These are phyloP conservation scores for Cyanodermella asteris DNA, from an alignment of 2,329 filamentous ascomycete genomes.

Conservation along the genomic window DNA sequence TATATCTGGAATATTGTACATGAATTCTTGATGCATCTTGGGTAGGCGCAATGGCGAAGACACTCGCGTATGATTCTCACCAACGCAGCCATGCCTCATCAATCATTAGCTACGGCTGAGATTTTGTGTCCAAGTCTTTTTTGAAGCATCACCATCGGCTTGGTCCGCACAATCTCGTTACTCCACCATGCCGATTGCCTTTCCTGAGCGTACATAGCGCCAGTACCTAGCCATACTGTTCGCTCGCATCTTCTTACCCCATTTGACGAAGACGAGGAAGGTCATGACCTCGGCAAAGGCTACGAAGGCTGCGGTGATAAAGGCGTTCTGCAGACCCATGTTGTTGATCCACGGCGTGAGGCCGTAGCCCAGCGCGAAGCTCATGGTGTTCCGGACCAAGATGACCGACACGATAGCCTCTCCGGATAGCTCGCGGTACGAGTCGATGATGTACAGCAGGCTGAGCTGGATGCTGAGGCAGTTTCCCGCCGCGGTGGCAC, in stretches of 20 bases:
- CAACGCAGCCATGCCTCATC: too few relatives aligned
- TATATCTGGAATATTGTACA: too few relatives aligned
- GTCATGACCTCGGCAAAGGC: conserved; percentile 19
- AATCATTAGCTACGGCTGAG: too few relatives aligned
- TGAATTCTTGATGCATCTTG: too few relatives aligned
- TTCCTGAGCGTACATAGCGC: conserved; percentile 3
- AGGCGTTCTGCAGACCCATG: conserved; percentile 22
- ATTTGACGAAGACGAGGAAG: conserved; percentile 8
- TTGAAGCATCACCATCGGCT: too few relatives aligned
- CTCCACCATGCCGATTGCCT: conserved; percentile 3
- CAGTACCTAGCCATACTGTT: conserved; percentile 3
- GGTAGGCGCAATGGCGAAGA: too few relatives aligned
- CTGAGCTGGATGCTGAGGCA: conserved; percentile 22
- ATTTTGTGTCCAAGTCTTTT: too few relatives aligned
- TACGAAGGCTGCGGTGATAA: conserved; percentile 21
- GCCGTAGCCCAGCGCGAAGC: conserved; percentile 29
- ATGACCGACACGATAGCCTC: conserved; percentile 30
- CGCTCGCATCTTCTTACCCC: conserved; percentile 1
- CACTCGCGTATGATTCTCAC: too few relatives aligned
- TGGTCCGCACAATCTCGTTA: conserved; percentile 2
- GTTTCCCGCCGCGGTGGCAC: conserved; percentile 22
- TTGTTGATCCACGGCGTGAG: conserved; percentile 23
- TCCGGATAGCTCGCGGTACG: conserved; percentile 25
- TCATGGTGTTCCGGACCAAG: conserved; percentile 27
- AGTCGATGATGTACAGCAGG: conserved; percentile 26